Evolutionary conservation across 2,329 filamentous ascomycete genomes (phyloP).

Genomic region (Pyricularia grisea): DNA sequence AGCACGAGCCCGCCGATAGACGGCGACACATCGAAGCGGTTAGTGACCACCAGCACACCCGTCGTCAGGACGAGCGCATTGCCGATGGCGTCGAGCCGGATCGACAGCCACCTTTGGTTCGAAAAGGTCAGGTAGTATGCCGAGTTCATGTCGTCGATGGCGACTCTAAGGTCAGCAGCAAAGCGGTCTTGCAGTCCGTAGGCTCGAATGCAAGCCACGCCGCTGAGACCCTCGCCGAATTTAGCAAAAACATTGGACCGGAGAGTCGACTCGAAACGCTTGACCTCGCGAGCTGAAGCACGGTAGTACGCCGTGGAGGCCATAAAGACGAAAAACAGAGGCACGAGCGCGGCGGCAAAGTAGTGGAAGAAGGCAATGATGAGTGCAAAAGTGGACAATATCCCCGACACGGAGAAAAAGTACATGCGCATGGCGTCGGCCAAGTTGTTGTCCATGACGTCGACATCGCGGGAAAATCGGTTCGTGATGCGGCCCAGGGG

Average conservation of each 20-base stretch:
- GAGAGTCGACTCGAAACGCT: conserved; percentile 84
- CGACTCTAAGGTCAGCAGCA: conserved; percentile 53
- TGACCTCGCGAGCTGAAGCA: conserved; percentile 84
- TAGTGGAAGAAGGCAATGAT: conserved; percentile 96
- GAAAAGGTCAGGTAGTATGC: conserved; percentile 94
- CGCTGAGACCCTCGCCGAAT: conserved; percentile 81
- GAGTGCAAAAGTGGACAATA: conserved; percentile 73
- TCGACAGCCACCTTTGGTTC: conserved; percentile 87
- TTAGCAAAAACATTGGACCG: conserved; percentile 83
- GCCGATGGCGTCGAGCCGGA: conserved; percentile 77
- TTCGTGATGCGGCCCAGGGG: conserved; percentile 93
- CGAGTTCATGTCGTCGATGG: conserved; percentile 86
- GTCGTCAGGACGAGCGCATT: conserved; percentile 78
- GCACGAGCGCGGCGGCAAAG: conserved; percentile 56
- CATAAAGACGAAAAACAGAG: conserved; percentile 67
- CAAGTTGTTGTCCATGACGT: conserved; percentile 91
- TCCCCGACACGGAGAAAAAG: conserved; percentile 74
- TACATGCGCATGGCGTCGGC: conserved; percentile 90
- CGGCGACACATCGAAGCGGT: conserved; percentile 74
- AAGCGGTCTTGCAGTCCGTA: conserved; percentile 79
- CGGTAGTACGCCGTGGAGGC: conserved; percentile 83
- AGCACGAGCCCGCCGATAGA: conserved; percentile 82
- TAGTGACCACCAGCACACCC: conserved; percentile 85
- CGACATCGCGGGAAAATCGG: conserved; percentile 89
- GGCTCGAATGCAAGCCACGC: conserved; percentile 76